These are phyloP conservation scores for Phytopythium helicoides DNA, from an alignment of 352 stramenopile species.

Conservation along the genomic window DNA sequence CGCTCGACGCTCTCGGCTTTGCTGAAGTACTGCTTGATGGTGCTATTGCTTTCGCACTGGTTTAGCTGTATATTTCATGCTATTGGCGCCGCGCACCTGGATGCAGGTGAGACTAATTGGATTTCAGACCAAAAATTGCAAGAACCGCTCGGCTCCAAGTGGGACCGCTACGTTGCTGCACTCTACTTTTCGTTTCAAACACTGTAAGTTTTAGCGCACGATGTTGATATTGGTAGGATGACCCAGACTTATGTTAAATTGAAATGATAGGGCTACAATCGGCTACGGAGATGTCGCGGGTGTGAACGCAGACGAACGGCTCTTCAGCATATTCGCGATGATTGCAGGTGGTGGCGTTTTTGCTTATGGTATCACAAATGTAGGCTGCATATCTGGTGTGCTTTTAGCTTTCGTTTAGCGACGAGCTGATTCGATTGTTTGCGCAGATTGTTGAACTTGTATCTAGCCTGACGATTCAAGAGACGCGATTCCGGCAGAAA, in stretches of 20 bases:
- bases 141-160: conserved; percentile 27
- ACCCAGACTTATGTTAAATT: too few species aligned
- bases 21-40: conserved; percentile 67
- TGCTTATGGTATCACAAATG: conserved; percentile 80
- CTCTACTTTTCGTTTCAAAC: conserved; percentile 76
- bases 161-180: conserved; percentile 62
- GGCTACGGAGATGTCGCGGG: conserved; percentile 53
- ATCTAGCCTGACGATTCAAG: conserved; percentile 61
- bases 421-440: neutral
- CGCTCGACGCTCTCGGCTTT: conserved; percentile 64
- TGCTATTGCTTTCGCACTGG: conserved; percentile 72
- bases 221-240: too few species aligned
- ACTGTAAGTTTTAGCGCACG: conserved; percentile 32
- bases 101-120: conserved; percentile 28
- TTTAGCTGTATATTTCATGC: conserved; percentile 67
- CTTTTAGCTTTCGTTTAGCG: conserved; percentile 3
- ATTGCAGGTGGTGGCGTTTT: conserved; percentile 68
- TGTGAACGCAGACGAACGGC: conserved; percentile 46
- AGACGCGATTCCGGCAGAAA: conserved; percentile 63
- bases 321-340: conserved; percentile 76
- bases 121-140: conserved; percentile 37
- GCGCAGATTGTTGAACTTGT: conserved; percentile 66
- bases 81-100: conserved; percentile 26
- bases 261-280: conserved; percentile 39
- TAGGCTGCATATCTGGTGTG: conserved; percentile 20